A percentile compares a stretch with the other conserved stretches of the same genome.
phyloP scores from a whole-genome alignment of 1,284 basidiomycete genomes.

The Rhizoctonia solani region DNA sequence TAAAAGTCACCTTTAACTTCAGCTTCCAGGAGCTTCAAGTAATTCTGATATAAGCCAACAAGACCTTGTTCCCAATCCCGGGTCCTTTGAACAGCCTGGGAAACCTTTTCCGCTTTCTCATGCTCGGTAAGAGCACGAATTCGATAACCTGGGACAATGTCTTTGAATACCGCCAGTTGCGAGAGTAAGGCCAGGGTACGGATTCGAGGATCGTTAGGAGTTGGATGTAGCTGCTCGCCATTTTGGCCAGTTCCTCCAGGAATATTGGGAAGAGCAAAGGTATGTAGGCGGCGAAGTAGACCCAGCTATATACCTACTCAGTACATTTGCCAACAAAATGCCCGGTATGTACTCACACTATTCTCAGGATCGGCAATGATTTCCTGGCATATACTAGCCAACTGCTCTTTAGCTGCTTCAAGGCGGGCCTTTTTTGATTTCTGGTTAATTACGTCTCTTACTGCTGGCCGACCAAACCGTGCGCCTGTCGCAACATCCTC shows the following conservation, averaged over 20 bases:
- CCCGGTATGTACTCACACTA: slow-evolving; percentile 55
- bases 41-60: slow-evolving; percentile 85
- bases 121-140: slow-evolving; percentile 89
- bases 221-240: slow-evolving; percentile 59
- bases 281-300: slow-evolving; percentile 80
- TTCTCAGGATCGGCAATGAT: slow-evolving; percentile 86
- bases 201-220: slow-evolving; percentile 76
- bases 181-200: slow-evolving; percentile 89
- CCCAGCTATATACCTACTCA: slow-evolving; percentile 61
- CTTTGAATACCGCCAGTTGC: slow-evolving; percentile 92
- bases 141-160: slow-evolving; percentile 88
- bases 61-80: slow-evolving; percentile 98
- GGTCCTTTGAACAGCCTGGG: slow-evolving; percentile 87
- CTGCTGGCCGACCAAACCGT: slow-evolving; percentile 78
- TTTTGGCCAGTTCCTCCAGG: neutral
- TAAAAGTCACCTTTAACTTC: slow-evolving; percentile 78
- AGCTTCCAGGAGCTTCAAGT: slow-evolving; percentile 80
- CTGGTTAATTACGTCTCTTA: slow-evolving; percentile 72
- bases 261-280: slow-evolving; percentile 77
- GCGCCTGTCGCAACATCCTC: slow-evolving; percentile 77
- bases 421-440: slow-evolving; percentile 71
- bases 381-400: slow-evolving; percentile 86
- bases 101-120: slow-evolving; percentile 92
- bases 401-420: slow-evolving; percentile 85
- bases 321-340: neutral